Evolutionary conservation across 306 rosid species (phyloP), one percentile per base, ranked within the genome.

Genomic region (Astragalus glycyphyllos): DNA sequence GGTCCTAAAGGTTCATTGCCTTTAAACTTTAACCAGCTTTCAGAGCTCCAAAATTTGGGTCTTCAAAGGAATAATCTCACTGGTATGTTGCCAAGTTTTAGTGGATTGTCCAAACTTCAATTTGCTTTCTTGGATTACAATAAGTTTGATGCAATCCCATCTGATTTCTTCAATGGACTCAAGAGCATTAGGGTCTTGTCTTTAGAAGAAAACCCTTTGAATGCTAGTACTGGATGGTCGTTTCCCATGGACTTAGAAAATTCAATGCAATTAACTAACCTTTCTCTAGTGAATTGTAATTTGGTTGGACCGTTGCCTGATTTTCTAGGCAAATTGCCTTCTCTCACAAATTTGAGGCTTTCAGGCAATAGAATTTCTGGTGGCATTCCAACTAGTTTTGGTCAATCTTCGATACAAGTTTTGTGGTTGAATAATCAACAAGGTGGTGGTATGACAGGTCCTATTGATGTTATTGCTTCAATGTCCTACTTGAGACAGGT

Each of bases 391-490:
- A 12, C 5, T 12, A 84, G 84, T 79, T 85, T 91, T 49, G 83
- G 71, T 5, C 76, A 75, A 73, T 85, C 90, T n/a, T 60, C 85
- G 67, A 31, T 88, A 54, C 86, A 78, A 83, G 84, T 77, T 71
- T 58, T 91, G 67, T 91, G 97, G 97, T 70, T 91, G 76, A 91
- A 91, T 70, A 74, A 82, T 74, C 97, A 88, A 79, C 69, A 65
- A 49, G 86, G 85, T 40, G 82, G 50, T 7, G 88, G 92, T 11
- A 80, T 89, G 83, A 68, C 81, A 0, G 93, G 97, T 66, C 53
- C 87, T 13, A 80, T 91, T 20, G 87, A 82, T 76, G 90, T 83
- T 29, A 65, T 87, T 60, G 78, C 84, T 15, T 84, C 91, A 29
- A 89, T 89, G 96, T 64, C 88, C 15, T 77, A 54, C 9, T 67